Base-by-base conservation (phyloP, 805 yeast species). In the Wickerhamomyces rabaulensis region DNA sequence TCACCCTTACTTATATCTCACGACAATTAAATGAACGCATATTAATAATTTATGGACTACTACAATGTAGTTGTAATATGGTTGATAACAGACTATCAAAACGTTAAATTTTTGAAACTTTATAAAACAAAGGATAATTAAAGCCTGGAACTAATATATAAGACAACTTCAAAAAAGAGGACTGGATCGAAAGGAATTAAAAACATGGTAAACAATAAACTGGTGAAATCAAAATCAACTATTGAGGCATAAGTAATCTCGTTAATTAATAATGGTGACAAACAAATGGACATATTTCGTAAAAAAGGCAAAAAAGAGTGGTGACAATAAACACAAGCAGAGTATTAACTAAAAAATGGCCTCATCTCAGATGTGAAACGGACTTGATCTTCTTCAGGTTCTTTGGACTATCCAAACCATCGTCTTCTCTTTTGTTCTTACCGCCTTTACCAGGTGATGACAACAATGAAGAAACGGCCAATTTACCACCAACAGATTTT, bases 401-500 rank as follows among this genome's bases (percentile, higher is more conserved):
- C 10, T 25, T 21, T 15, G 21, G 20, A 5, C 26, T 17, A 20
- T 40, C 13, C 20, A 17, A 3, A 6, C 37, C 44, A 17, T 40
- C 46, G 29, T 38, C 49, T 10, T 31, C 37, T 36, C 43, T 47
- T 27, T 43, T 49, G 20, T 26, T 45, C 13, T 22, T 23, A 13
- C 26, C 48, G 7, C 15, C 37, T 7, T 42, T 22, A n/a, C 41
- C 49, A 17, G 57, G 54, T 15, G 52, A 46, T 12, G 57, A 41
- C 21, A 57, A 27, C 47, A 57, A 39, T 19, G 61, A 57, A 20
- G 53, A 49, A 22, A 57, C 61, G 19, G 60, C 22, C 29, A 50
- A 12, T 39, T 44, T 48, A 7, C 42, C 31, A n/a, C 23, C 19
- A 8, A 15, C 17, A 7, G 26, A 9, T 25, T 39, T 38, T 15